phyloP scores from a whole-genome alignment of 2,329 filamentous ascomycete species.

The Phoma sp. region DNA sequence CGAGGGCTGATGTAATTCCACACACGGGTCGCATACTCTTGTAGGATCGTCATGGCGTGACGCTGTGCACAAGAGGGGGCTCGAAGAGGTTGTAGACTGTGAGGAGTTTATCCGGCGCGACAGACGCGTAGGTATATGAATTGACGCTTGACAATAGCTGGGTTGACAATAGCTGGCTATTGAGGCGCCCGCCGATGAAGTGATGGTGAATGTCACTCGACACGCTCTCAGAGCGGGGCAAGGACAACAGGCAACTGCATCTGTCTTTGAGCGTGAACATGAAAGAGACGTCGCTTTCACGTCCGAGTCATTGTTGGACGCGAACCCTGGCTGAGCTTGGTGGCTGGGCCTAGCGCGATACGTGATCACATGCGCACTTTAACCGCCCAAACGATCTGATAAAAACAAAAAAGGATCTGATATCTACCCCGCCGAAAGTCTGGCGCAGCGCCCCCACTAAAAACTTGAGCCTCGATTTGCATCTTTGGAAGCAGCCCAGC shows the following conservation, averaged over 20 bases:
- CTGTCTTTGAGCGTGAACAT: conserved; percentile 16
- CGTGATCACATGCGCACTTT: conserved; percentile 14
- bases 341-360: conserved; percentile 22
- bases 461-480: conserved; percentile 31
- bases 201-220: conserved; percentile 22
- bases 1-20: conserved; percentile 53
- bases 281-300: conserved; percentile 20
- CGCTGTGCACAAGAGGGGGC: background rate
- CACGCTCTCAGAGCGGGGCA: conserved; percentile 11
- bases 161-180: background rate
- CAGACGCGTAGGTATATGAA: background rate
- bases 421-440: conserved; percentile 24
- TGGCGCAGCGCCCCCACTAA: conserved; percentile 25
- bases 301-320: conserved; percentile 27
- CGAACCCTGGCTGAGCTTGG: conserved; percentile 6
- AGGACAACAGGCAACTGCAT: conserved; percentile 2
- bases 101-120: too few relatives aligned
- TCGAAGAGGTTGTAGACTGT: background rate
- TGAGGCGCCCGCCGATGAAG: conserved; percentile 20
- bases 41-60: conserved; percentile 39
- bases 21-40: conserved; percentile 44
- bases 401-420: conserved; percentile 27
- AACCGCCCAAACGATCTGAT: background rate
- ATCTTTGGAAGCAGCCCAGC: conserved; percentile 7
- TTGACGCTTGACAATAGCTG: background rate